Conservation (phyloP, 2,329 filamentous ascomycete species). For the Cladorrhinum sp. region DNA sequence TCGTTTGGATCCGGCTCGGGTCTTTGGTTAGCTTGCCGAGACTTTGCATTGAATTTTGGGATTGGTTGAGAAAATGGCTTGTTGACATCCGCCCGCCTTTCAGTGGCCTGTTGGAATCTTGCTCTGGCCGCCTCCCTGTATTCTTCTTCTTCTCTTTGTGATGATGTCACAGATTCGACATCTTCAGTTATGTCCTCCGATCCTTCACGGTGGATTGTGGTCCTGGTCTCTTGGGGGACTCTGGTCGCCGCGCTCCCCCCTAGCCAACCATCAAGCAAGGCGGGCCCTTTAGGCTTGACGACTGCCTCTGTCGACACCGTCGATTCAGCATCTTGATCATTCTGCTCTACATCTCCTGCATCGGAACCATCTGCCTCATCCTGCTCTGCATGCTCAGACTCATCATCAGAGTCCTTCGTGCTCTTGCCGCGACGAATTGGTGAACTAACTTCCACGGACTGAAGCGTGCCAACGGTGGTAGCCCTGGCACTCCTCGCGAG, state of each 20-base stretch:
- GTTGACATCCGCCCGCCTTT: not conserved
- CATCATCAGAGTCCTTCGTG: slow-evolving; percentile 4
- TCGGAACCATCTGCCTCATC: not conserved
- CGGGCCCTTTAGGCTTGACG: slow-evolving; percentile 29
- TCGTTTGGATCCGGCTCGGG: slow-evolving; percentile 2
- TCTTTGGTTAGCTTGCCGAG: slow-evolving; percentile 12
- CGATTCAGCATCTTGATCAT: slow-evolving; percentile 1
- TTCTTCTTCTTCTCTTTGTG: slow-evolving; percentile 8
- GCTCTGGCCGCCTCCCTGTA: not conserved
- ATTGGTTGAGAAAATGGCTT: slow-evolving; percentile 5
- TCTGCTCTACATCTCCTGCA: not conserved
- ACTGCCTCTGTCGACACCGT: not conserved
- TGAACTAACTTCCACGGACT: slow-evolving; percentile 9
- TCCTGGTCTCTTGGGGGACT: not conserved
- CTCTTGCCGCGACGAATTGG: not conserved
- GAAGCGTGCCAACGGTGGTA: slow-evolving; percentile 12
- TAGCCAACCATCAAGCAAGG: slow-evolving; percentile 34
- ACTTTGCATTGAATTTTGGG: not conserved
- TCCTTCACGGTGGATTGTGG: not conserved
- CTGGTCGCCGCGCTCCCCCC: not conserved
- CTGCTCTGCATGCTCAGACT: not conserved
- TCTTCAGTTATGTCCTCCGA: not conserved
- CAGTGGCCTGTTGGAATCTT: not conserved
- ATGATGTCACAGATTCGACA: not conserved
- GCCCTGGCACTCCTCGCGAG: slow-evolving; percentile 9